Evolutionary conservation across 768 basidiomycete species (phyloP).

Genomic region (Xanthoconium purpureum): DNA sequence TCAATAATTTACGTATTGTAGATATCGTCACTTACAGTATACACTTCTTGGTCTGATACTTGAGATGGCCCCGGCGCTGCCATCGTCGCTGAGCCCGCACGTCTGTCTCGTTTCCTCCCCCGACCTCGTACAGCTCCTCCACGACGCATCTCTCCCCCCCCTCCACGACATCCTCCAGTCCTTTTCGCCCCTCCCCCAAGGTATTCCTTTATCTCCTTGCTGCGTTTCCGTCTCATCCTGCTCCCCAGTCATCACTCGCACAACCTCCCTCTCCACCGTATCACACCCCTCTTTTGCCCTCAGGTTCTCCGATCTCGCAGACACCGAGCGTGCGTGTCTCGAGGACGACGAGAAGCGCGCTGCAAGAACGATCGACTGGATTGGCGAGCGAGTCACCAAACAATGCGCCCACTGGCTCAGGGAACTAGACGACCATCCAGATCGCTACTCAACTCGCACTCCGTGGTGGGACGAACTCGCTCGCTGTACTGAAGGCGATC

Average conservation of each 20-base stretch:
- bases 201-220: constrained; percentile 37
- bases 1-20: background rate
- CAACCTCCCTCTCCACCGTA: constrained; percentile 66
- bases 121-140: constrained; percentile 64
- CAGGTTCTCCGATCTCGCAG: constrained; percentile 72
- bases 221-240: constrained; percentile 1
- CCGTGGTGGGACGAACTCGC: constrained; percentile 90
- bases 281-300: constrained; percentile 70
- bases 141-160: constrained; percentile 58
- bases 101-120: constrained; percentile 69
- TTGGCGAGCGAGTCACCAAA: constrained; percentile 64
- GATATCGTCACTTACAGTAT: background rate
- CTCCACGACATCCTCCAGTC: constrained; percentile 76
- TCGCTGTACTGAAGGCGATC: constrained; percentile 74
- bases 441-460: constrained; percentile 44
- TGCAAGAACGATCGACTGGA: constrained; percentile 82
- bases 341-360: constrained; percentile 82
- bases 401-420: constrained; percentile 70
- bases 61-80: constrained; percentile 52
- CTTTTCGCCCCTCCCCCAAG: constrained; percentile 80
- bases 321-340: constrained; percentile 69
- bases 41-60: too few species aligned
- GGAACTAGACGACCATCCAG: constrained; percentile 50
- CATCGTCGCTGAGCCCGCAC: constrained; percentile 78
- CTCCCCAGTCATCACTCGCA: constrained; percentile 71